These are phyloP conservation scores for Logfia minima DNA, from an alignment of 129 eudicot genomes.

Conservation along the genomic window DNA sequence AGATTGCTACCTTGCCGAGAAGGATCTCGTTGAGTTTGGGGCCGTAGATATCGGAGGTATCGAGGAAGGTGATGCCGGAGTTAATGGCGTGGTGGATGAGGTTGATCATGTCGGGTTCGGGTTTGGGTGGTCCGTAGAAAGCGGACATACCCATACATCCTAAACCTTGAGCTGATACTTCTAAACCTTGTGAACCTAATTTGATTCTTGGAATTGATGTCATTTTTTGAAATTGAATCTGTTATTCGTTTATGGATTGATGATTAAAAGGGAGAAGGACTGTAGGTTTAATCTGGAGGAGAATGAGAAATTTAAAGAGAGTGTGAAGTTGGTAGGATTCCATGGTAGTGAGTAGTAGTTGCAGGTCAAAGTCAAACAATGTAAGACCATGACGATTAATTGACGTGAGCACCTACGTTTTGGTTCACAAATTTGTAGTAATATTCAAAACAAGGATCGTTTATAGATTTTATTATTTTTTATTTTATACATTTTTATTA, in stretches of 20 bases:
- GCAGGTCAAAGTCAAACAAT: background rate
- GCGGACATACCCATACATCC: conserved; percentile 54
- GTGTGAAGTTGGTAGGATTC: conserved; percentile 12
- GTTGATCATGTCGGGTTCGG: conserved; percentile 42
- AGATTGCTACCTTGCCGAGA: conserved; percentile 41
- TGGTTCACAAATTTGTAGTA: background rate
- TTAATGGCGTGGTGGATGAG: conserved; percentile 51
- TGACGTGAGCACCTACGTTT: background rate
- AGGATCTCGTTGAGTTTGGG: conserved; percentile 54
- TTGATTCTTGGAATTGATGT: conserved; percentile 31
- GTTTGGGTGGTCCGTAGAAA: conserved; percentile 43
- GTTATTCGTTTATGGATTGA: too few relatives aligned
- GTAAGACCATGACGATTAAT: background rate
- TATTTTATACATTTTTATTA: too few relatives aligned
- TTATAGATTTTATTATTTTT: too few relatives aligned
- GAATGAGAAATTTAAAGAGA: background rate
- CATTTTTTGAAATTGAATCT: background rate
- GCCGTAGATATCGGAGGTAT: conserved; percentile 58
- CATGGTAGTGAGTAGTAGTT: background rate
- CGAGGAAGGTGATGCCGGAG: conserved; percentile 50
- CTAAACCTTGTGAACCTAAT: conserved; percentile 51
- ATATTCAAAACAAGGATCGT: too few relatives aligned
- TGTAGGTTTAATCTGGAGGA: background rate
- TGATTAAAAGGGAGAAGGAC: background rate
- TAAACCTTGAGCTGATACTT: conserved; percentile 49